Conservation (phyloP, 768 basidiomycete genomes). For the Cystobasidium tubakii region DNA sequence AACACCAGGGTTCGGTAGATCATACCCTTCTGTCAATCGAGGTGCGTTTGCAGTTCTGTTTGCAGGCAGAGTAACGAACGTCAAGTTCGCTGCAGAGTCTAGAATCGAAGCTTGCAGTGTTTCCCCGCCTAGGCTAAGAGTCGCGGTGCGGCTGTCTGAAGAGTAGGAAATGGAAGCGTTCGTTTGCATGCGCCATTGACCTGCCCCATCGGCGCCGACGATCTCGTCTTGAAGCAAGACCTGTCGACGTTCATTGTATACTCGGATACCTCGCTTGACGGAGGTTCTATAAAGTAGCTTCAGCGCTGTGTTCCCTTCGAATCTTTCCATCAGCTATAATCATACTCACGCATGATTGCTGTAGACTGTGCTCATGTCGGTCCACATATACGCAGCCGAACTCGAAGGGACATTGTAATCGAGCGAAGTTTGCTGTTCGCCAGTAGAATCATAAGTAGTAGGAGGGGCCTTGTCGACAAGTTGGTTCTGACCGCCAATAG, state of each 20-base stretch:
- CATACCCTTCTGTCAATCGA: background rate
- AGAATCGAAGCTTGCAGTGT: slow-evolving; percentile 64
- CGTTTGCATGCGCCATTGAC: slow-evolving; percentile 56
- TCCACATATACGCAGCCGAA: slow-evolving; percentile 72
- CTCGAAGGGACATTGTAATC: slow-evolving; percentile 63
- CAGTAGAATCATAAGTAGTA: slow-evolving; percentile 57
- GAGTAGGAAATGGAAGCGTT: slow-evolving; percentile 68
- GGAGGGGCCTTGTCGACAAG: slow-evolving; percentile 63
- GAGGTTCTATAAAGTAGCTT: slow-evolving; percentile 54
- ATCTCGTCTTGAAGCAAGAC: slow-evolving; percentile 93
- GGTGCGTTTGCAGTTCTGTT: slow-evolving; percentile 24
- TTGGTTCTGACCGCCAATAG: slow-evolving; percentile 73
- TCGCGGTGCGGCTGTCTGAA: slow-evolving; percentile 62
- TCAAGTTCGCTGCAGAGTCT: slow-evolving; percentile 63
- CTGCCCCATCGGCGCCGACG: slow-evolving; percentile 54
- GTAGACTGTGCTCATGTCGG: slow-evolving; percentile 64
- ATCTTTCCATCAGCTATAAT: background rate
- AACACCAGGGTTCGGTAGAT: slow-evolving; percentile 62
- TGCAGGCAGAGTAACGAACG: slow-evolving; percentile 53
- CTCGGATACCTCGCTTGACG: slow-evolving; percentile 74
- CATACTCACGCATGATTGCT: slow-evolving; percentile 20
- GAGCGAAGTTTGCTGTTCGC: slow-evolving; percentile 68
- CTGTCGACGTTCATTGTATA: slow-evolving; percentile 75
- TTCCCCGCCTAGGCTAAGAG: slow-evolving; percentile 65
- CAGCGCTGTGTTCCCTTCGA: no score